Evolutionary conservation across 371 early-diverging fungal species (phyloP), one percentile per base, ranked within the genome.

Genomic region (Mucor sp.): DNA sequence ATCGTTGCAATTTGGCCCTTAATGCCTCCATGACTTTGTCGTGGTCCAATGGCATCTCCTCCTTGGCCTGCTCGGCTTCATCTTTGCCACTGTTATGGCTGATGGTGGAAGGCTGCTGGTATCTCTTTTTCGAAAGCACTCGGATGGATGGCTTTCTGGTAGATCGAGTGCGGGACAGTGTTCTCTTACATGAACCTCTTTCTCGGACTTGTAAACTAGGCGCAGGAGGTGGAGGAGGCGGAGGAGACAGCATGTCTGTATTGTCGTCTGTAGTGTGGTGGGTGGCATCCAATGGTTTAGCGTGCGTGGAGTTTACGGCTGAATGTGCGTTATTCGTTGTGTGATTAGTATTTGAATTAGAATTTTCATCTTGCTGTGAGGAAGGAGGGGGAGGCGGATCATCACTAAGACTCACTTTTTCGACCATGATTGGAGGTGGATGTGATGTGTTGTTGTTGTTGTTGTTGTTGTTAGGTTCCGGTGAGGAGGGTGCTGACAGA

Each of bases 401-500:
- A 11, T 56, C 62, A 55, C 37, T 53, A 6, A 60, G 14, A 41
- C 47, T 60, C 5, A 67, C 57, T 15, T 67, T 67, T 14, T 67
- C 67, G 6, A 67, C 47, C 44, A 55, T 14, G 23, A 33, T 21
- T 43, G 41, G 35, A 14, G 63, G 61, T 4, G 43, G n/a, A 53
- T 30, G 30, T 7, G 63, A 53, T 7, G 44, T 30, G 30, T 6
- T 30, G 30, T 6, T 12, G 39, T 30, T 30, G 30, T 6, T 30
- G 30, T 6, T 12, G 39, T 39, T 71, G 21, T 57, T 48, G 28
- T 57, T 48, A 19, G 68, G 72, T 66, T 71, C 76, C 37, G 77
- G 74, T n/a, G 81, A 75, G 23, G 78, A 76, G 30, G 78, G 68
- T 27, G 71, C 60, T 7, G 81, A 80, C 35, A 80, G 56, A n/a